Evolutionary conservation across 306 rosid genomes (phyloP).

Genomic region (Albizia julibrissin): DNA sequence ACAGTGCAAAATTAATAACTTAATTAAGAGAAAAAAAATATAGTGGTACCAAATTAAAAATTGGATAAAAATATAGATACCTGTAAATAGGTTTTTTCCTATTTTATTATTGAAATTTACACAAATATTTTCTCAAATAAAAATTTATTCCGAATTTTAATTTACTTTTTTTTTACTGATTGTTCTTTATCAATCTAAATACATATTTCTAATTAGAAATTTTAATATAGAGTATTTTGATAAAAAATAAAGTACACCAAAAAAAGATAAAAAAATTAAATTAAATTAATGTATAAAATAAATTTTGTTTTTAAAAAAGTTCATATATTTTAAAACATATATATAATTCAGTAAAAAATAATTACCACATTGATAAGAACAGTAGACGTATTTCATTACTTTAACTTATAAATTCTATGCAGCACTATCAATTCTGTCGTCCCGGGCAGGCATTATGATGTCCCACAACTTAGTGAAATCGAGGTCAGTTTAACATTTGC

Average conservation of each 20-base stretch:
- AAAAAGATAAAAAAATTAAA: too few relatives aligned
- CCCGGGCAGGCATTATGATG: conserved; percentile 67
- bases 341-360: not conserved
- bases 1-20: too few relatives aligned
- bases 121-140: not conserved
- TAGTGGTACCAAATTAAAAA: too few relatives aligned
- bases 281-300: too few relatives aligned
- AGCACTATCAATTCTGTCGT: conserved; percentile 59
- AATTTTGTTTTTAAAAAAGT: too few relatives aligned
- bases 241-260: too few relatives aligned
- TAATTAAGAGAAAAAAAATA: too few relatives aligned
- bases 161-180: not conserved
- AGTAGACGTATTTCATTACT: not conserved
- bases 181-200: not conserved
- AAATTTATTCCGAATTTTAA: not conserved
- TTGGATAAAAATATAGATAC: too few relatives aligned
- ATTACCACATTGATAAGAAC: not conserved
- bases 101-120: not conserved
- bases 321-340: not conserved
- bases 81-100: too few relatives aligned
- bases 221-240: too few relatives aligned
- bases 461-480: conserved; percentile 42
- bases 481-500: conserved; percentile 39
- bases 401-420: conserved; percentile 30
- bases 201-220: not conserved